Evolutionary conservation across 2,329 filamentous ascomycete genomes (phyloP), one percentile per base, ranked within the genome.

Genomic region (Didymosphaeria variabile): DNA sequence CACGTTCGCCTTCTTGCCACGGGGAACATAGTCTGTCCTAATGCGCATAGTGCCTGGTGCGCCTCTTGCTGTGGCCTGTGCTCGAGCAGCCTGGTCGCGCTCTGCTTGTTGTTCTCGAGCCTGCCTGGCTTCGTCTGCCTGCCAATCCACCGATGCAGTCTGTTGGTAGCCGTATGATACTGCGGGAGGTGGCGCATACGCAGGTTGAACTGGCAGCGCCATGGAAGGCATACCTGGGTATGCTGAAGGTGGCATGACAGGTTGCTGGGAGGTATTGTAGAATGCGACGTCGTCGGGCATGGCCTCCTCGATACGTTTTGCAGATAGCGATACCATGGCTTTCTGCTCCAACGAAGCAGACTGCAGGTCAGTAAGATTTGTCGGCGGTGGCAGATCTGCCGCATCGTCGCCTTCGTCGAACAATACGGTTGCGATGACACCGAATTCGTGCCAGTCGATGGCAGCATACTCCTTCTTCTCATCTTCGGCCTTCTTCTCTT

Each of bases 381-480:
- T 95, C 1, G 95, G 95, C 1, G 94, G 91, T 34, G 94, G 94
- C 12, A 99, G 88, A 65, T 95, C 90, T 40, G 89, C 88, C 65
- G 91, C 87, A 68, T 97, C 94, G 77, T 99, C 95, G 42, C 88
- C 87, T 68, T 97, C 94, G 60, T 88, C 93, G 78, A 99, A 99
- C 17, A 93, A 85, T 57, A 99, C 94, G 0, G 94, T 97, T 79
- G 97, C 95, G 47, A 97, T 93, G 21, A 99, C 91, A 36, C 94
- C 90, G 71, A 99, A 99, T 76, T 98, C 94, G 74, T 97, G 92
- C 95, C 95, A 99, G 79, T 99, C 95, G 65, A 99, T 95, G 70
- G 95, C 91, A 1, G 91, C 91, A 78, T 95, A 91, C 56, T 86
- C 85, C 53, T 89, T 76, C 72, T 90, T 89, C 77, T 97, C 92